A percentile compares a stretch with the other conserved stretches of the same genome.
Evolutionary conservation across 345 rosid species (phyloP).

Genomic region (Bruguiera gymnorhiza): DNA sequence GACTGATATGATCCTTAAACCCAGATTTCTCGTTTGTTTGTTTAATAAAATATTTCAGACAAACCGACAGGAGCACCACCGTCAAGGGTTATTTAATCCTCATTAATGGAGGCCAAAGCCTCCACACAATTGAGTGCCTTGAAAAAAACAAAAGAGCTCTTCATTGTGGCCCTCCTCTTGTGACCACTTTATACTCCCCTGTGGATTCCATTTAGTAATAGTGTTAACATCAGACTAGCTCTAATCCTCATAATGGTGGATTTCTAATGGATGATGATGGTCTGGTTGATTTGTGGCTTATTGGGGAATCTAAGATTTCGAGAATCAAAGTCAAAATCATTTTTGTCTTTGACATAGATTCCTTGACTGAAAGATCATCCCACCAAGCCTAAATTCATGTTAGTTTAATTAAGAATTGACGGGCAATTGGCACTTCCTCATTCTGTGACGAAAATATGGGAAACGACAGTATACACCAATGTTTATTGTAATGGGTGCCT

Average conservation of each 20-base stretch:
- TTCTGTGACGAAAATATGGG: too few species aligned
- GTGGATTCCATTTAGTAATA: slow-evolving; percentile 3
- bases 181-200: not conserved
- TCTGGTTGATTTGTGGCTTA: not conserved
- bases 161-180: not conserved
- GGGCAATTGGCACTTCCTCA: too few species aligned
- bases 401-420: too few species aligned
- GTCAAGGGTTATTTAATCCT: not conserved
- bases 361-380: not conserved
- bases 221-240: not conserved
- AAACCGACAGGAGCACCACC: too few species aligned
- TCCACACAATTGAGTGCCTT: slow-evolving; percentile 7
- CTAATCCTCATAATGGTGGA: not conserved
- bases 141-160: not conserved
- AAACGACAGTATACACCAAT: too few species aligned
- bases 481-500: too few species aligned
- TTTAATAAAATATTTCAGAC: too few species aligned
- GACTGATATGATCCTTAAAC: not conserved
- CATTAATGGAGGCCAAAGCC: not conserved
- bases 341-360: not conserved
- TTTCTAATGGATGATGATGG: not conserved
- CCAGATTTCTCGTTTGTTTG: not conserved
- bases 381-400: too few species aligned
- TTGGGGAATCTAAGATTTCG: slow-evolving; percentile 1
- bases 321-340: slow-evolving; percentile 6